These are phyloP conservation scores for Platanthera zijinensis DNA, from an alignment of 106 monocot species.

Conservation along the genomic window DNA sequence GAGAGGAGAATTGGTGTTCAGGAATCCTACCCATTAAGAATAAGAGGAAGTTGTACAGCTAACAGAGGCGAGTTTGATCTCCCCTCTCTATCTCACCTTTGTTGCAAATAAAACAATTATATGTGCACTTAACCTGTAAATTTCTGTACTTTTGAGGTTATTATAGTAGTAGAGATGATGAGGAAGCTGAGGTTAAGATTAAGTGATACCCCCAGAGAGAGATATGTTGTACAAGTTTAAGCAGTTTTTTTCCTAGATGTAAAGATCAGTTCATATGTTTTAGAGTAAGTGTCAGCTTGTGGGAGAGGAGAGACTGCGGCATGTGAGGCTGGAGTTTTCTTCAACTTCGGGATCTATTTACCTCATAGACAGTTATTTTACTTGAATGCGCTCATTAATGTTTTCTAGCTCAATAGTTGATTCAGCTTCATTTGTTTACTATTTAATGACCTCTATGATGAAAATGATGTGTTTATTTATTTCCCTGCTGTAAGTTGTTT, in stretches of 20 bases:
- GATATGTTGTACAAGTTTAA: slow-evolving; percentile 18
- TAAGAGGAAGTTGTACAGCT: slow-evolving; percentile 34
- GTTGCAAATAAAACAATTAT: slow-evolving; percentile 29
- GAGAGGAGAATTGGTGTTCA: slow-evolving; percentile 36
- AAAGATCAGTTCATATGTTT: slow-evolving; percentile 13
- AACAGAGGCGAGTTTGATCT: slow-evolving; percentile 23
- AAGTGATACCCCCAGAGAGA: slow-evolving; percentile 11
- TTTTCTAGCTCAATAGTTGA: not conserved
- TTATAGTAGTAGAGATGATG: slow-evolving; percentile 15
- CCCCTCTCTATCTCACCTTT: slow-evolving; percentile 8
- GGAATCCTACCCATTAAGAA: slow-evolving; percentile 10
- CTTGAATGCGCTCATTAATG: no score
- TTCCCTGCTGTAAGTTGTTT: no score
- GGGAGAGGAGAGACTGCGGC: slow-evolving; percentile 12
- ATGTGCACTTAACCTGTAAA: slow-evolving; percentile 26
- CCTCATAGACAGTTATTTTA: not conserved
- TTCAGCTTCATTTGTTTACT: no score
- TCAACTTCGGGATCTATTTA: slow-evolving; percentile 6
- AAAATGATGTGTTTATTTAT: no score
- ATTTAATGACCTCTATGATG: no score
- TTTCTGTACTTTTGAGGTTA: slow-evolving; percentile 22
- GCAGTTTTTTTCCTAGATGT: slow-evolving; percentile 7
- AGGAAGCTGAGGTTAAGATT: not conserved
- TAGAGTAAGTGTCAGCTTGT: slow-evolving; percentile 12
- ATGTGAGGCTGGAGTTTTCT: slow-evolving; percentile 4